Conservation (phyloP, 2,329 filamentous ascomycete genomes). For the Scedosporium apiospermum region DNA sequence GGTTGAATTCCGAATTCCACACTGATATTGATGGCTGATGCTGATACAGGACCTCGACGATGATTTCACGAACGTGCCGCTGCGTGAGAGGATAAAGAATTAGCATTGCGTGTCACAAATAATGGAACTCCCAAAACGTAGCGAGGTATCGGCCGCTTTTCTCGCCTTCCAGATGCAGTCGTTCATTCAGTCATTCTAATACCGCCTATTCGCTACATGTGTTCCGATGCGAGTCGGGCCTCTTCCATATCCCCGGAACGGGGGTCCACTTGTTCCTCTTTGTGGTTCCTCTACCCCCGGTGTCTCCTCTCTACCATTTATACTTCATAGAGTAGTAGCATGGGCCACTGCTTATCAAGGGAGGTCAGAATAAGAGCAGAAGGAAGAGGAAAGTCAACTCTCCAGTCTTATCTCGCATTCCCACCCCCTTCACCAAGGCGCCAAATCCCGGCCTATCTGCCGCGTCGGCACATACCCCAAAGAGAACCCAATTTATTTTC, state of each 20-base stretch:
- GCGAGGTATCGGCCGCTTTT: background rate
- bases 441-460: background rate
- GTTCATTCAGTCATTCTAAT: background rate
- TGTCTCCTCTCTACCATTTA: background rate
- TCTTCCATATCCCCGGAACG: background rate
- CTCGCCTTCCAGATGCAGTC: background rate
- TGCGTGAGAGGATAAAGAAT: background rate
- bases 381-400: no score
- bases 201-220: background rate
- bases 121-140: background rate
- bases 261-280: background rate
- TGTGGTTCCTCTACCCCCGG: background rate
- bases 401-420: background rate
- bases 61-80: background rate
- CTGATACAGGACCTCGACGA: background rate
- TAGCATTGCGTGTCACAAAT: background rate
- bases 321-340: background rate
- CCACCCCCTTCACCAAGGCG: background rate
- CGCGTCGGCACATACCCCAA: background rate
- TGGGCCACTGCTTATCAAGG: background rate
- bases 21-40: background rate
- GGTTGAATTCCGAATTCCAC: background rate
- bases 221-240: background rate
- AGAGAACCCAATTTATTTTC: background rate
- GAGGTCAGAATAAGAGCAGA: background rate